Percentiles rank a stretch among this genome's conserved stretches.
These are phyloP conservation scores for Rhizopogon sp. DNA, from an alignment of 768 basidiomycete species.

Conservation along the genomic window DNA sequence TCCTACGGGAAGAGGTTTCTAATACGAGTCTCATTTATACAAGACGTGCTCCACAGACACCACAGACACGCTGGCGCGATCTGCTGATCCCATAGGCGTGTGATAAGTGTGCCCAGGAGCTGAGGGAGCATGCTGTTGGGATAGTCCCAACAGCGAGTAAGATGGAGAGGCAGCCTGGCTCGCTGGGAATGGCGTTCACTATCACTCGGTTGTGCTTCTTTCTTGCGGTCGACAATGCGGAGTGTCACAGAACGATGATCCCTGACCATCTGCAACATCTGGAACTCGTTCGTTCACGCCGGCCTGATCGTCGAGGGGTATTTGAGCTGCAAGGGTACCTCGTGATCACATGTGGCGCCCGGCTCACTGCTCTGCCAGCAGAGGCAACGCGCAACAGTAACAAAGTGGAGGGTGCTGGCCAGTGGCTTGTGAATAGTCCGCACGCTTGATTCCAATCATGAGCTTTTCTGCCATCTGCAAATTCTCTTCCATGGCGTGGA, in stretches of 20 bases:
- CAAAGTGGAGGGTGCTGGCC: constrained; percentile 32
- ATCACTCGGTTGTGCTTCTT: constrained; percentile 25
- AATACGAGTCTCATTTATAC: constrained; percentile 38
- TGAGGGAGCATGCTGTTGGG: constrained; percentile 33
- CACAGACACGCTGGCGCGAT: constrained; percentile 35
- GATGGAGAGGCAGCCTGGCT: constrained; percentile 31
- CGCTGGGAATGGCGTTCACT: constrained; percentile 25
- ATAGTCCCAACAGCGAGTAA: constrained; percentile 33
- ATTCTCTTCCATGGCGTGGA: constrained; percentile 47
- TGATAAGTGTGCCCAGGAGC: constrained; percentile 49
- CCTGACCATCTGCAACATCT: constrained; percentile 41
- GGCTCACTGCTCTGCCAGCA: constrained; percentile 39
- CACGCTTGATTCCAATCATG: constrained; percentile 65
- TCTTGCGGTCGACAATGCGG: constrained; percentile 35
- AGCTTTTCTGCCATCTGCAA: constrained; percentile 61
- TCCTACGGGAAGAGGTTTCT: constrained; percentile 6
- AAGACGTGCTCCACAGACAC: constrained; percentile 36
- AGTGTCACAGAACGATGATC: constrained; percentile 10
- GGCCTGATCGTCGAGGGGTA: constrained; percentile 50
- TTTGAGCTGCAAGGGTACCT: constrained; percentile 37
- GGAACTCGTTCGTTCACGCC: constrained; percentile 51
- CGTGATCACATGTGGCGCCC: constrained; percentile 27
- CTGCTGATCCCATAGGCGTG: constrained; percentile 42
- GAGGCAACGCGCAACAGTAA: constrained; percentile 38
- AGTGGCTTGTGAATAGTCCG: constrained; percentile 57